Evolutionary conservation across 2,329 filamentous ascomycete genomes (phyloP).

Genomic region (Stenocarpella maydis): DNA sequence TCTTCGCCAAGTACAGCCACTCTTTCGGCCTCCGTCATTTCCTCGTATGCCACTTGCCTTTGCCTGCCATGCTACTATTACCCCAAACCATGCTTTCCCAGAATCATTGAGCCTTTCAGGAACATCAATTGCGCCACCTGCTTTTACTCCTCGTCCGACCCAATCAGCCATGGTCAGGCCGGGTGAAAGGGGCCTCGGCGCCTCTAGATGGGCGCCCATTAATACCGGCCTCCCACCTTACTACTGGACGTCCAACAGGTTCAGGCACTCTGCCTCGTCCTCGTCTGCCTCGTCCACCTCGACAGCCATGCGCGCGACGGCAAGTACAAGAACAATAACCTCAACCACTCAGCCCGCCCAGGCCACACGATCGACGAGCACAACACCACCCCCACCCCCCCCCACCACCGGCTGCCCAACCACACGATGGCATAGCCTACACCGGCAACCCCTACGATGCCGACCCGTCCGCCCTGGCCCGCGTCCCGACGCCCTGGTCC

Average conservation of each 20-base stretch:
- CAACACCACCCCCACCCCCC: neutral
- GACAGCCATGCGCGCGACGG: conserved; percentile 6
- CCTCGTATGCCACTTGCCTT: neutral
- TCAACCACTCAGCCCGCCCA: neutral
- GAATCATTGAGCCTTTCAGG: neutral
- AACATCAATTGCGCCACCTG: neutral
- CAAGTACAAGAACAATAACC: neutral
- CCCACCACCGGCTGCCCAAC: no score
- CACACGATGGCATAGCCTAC: neutral
- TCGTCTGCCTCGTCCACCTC: neutral
- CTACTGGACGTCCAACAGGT: conserved; percentile 28
- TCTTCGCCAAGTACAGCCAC: neutral
- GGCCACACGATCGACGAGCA: neutral
- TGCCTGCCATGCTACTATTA: neutral
- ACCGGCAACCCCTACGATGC: neutral
- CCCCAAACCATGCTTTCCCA: neutral
- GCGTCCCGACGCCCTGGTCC: conserved; percentile 35
- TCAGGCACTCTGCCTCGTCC: conserved; percentile 1
- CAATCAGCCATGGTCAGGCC: neutral
- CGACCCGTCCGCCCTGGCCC: conserved; percentile 24
- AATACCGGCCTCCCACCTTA: conserved; percentile 28
- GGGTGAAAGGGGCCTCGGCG: conserved; percentile 30
- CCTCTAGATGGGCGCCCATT: conserved; percentile 33
- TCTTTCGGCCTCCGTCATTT: neutral
- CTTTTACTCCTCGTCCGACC: neutral